Evolutionary conservation across 768 basidiomycete genomes (phyloP).

Genomic region (Suillus luteus): DNA sequence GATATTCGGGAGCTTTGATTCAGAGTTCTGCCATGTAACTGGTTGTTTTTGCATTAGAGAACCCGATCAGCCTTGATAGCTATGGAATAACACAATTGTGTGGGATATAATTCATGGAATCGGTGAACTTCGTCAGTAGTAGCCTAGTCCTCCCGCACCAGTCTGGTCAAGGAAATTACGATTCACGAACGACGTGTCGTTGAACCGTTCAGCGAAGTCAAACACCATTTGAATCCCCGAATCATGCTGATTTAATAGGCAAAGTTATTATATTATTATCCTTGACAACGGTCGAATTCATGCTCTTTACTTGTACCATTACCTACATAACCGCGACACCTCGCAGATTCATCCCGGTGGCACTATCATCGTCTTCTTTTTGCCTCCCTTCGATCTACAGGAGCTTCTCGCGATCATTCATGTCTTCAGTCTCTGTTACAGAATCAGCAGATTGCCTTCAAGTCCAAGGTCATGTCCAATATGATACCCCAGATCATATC

Average conservation of each 20-base stretch:
- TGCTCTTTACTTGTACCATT: slow-evolving; percentile 11
- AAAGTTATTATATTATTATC: not conserved
- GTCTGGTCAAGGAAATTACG: not conserved
- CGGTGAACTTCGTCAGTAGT: not conserved
- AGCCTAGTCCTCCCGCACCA: not conserved
- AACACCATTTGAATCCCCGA: not conserved
- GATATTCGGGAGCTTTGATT: not conserved
- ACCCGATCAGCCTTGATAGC: not conserved
- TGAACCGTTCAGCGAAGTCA: too few relatives aligned
- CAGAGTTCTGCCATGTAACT: not conserved
- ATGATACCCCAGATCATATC: slow-evolving; percentile 65
- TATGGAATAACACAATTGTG: not conserved
- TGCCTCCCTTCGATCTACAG: not conserved
- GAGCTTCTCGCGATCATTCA: slow-evolving; percentile 15
- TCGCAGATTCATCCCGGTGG: not conserved
- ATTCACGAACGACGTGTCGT: not conserved
- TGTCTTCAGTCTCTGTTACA: slow-evolving; percentile 36
- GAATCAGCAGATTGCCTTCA: slow-evolving; percentile 56
- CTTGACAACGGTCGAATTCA: slow-evolving; percentile 4
- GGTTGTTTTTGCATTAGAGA: not conserved
- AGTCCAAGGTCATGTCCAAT: slow-evolving; percentile 77
- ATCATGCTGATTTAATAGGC: not conserved
- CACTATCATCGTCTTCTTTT: not conserved
- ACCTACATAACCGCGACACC: not conserved
- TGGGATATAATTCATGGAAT: not conserved